A percentile compares a stretch with the other conserved stretches of the same genome.
These are phyloP conservation scores for Rhododendron griersonianum DNA, from an alignment of 148 eudicot species.

Conservation along the genomic window DNA sequence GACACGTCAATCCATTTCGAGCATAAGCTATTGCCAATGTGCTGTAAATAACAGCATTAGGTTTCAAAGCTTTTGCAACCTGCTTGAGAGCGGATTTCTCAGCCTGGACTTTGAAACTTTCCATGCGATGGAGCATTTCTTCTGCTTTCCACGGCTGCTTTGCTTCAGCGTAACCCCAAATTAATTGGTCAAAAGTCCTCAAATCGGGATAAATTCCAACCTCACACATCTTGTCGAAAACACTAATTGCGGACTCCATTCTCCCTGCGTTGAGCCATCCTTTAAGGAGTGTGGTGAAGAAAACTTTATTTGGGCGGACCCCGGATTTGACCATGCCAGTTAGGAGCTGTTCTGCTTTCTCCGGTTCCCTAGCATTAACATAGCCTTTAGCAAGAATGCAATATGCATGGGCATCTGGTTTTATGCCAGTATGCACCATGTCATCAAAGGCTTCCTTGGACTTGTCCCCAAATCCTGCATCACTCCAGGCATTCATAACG, in stretches of 20 bases:
- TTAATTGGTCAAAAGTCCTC: slow-evolving; percentile 74
- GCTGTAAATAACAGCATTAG: too few relatives aligned
- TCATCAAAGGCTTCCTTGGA: slow-evolving; percentile 67
- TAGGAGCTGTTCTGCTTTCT: slow-evolving; percentile 66
- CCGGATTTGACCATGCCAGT: slow-evolving; percentile 40
- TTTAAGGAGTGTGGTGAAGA: slow-evolving; percentile 68
- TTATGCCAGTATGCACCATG: slow-evolving; percentile 66
- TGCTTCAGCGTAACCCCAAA: slow-evolving; percentile 67
- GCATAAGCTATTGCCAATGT: too few relatives aligned
- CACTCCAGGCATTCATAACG: slow-evolving; percentile 79
- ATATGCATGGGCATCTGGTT: slow-evolving; percentile 65
- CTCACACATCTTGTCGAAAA: slow-evolving; percentile 50
- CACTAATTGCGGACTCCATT: slow-evolving; percentile 61
- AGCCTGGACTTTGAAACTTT: slow-evolving; percentile 41
- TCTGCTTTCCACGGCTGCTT: slow-evolving; percentile 74
- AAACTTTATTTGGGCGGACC: slow-evolving; percentile 57
- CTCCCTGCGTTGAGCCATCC: slow-evolving; percentile 66
- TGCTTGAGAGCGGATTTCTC: slow-evolving; percentile 45
- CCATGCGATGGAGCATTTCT: slow-evolving; percentile 56
- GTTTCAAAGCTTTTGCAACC: slow-evolving; percentile 50
- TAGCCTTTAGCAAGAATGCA: slow-evolving; percentile 90
- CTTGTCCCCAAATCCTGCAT: slow-evolving; percentile 66
- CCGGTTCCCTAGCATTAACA: slow-evolving; percentile 50
- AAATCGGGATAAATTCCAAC: slow-evolving; percentile 57
- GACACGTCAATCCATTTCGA: too few relatives aligned